Percentiles rank a stretch among this genome's conserved stretches.
These are phyloP conservation scores for Ophiostoma piceae DNA, from an alignment of 2,329 filamentous ascomycete genomes.

Conservation along the genomic window DNA sequence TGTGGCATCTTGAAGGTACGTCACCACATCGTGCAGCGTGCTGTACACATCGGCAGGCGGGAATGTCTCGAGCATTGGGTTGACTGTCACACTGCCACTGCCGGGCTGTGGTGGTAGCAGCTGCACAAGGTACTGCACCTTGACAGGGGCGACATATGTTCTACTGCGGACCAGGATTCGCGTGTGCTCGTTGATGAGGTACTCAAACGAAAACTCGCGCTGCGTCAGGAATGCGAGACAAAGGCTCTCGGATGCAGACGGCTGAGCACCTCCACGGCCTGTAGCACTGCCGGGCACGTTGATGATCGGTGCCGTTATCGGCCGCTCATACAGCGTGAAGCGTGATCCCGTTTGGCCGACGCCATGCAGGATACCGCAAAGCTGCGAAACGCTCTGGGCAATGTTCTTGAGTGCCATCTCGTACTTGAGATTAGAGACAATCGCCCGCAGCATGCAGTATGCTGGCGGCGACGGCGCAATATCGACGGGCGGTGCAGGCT, in stretches of 20 bases:
- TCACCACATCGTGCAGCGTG: constrained; percentile 40
- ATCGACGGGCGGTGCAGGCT: constrained; percentile 43
- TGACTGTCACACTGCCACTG: constrained; percentile 21
- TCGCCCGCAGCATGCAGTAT: constrained; percentile 48
- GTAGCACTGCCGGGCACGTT: neutral
- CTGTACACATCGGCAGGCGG: constrained; percentile 44
- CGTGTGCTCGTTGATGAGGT: constrained; percentile 43
- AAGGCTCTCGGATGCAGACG: constrained; percentile 43
- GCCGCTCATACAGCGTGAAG: constrained; percentile 26
- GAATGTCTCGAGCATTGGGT: constrained; percentile 38
- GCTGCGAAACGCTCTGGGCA: constrained; percentile 40
- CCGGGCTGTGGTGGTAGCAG: constrained; percentile 32
- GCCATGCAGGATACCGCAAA: constrained; percentile 42
- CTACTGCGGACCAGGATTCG: constrained; percentile 42
- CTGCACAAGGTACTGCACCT: constrained; percentile 42
- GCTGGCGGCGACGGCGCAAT: constrained; percentile 39
- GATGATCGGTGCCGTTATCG: constrained; percentile 28
- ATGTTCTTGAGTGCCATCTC: constrained; percentile 38
- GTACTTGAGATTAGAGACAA: constrained; percentile 47
- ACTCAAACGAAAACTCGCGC: constrained; percentile 40
- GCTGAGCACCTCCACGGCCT: constrained; percentile 23
- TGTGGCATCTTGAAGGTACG: constrained; percentile 44
- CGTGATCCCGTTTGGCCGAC: constrained; percentile 21
- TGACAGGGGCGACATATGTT: constrained; percentile 43
- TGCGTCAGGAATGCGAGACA: constrained; percentile 41